Conservation (phyloP, 495 filamentous ascomycete species). For the Neurospora cerealis region DNA sequence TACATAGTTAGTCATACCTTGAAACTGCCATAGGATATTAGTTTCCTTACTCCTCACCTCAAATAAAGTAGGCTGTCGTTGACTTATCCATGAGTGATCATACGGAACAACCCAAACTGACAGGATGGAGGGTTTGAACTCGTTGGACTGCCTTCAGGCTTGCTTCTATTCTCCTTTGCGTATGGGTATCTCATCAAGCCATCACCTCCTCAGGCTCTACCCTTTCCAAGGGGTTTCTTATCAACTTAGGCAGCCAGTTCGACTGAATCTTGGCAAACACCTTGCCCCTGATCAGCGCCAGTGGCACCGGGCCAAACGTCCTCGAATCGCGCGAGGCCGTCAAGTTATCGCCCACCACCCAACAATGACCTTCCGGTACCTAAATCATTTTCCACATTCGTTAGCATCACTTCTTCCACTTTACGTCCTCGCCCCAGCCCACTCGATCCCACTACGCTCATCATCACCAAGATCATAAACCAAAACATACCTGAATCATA, state of each 20-base stretch:
- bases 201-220: not conserved
- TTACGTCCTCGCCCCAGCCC: not conserved
- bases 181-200: not conserved
- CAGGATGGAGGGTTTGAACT: not conserved
- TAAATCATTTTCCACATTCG: conserved; percentile 16
- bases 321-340: conserved; percentile 77
- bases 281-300: conserved; percentile 78
- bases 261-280: conserved; percentile 59
- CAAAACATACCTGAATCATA: conserved; percentile 65
- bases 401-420: not conserved
- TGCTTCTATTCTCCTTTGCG: not conserved
- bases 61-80: not conserved
- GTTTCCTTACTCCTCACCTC: not conserved
- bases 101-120: not conserved
- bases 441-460: not conserved
- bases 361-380: conserved; percentile 87
- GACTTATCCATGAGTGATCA: not conserved
- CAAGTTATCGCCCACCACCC: conserved; percentile 79
- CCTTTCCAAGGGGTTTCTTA: conserved; percentile 18
- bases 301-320: conserved; percentile 71
- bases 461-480: not conserved
- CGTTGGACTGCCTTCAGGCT: not conserved
- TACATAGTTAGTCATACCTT: not conserved
- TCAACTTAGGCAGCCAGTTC: conserved; percentile 22
- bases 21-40: not conserved